Percentiles rank a stretch among this genome's conserved stretches.
Conservation (phyloP, 2,329 filamentous ascomycete genomes). For the Tolypocladium nubicola region DNA sequence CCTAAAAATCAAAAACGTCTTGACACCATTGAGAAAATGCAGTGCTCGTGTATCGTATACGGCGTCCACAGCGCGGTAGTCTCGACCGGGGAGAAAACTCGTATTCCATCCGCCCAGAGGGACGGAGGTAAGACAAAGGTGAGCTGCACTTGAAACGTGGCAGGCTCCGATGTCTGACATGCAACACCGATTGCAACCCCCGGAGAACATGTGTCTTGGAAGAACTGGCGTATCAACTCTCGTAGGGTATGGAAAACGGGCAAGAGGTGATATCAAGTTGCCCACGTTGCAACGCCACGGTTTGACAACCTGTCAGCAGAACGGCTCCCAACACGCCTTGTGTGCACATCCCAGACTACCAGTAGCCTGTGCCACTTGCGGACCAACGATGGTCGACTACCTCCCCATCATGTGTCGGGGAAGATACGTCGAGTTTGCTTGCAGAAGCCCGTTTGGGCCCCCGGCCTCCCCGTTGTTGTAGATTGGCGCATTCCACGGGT, state of each 20-base stretch:
- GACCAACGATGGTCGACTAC: conserved; percentile 5
- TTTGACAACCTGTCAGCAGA: background rate
- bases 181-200: background rate
- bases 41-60: background rate
- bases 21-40: background rate
- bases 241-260: background rate
- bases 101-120: background rate
- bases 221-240: background rate
- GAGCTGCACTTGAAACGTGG: background rate
- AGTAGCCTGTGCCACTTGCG: background rate
- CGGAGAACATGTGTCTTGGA: background rate
- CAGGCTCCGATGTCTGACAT: background rate
- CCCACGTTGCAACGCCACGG: background rate
- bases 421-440: conserved; percentile 13
- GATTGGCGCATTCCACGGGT: conserved; percentile 12
- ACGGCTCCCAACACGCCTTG: background rate
- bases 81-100: background rate
- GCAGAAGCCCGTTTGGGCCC: conserved; percentile 7
- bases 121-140: background rate
- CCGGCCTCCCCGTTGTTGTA: conserved; percentile 13
- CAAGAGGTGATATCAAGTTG: background rate
- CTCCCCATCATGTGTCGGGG: conserved; percentile 24
- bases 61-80: background rate
- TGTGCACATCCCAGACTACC: background rate
- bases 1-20: background rate